Evolutionary conservation across 2,329 filamentous ascomycete species (phyloP).

Genomic region (Ilyonectria robusta): DNA sequence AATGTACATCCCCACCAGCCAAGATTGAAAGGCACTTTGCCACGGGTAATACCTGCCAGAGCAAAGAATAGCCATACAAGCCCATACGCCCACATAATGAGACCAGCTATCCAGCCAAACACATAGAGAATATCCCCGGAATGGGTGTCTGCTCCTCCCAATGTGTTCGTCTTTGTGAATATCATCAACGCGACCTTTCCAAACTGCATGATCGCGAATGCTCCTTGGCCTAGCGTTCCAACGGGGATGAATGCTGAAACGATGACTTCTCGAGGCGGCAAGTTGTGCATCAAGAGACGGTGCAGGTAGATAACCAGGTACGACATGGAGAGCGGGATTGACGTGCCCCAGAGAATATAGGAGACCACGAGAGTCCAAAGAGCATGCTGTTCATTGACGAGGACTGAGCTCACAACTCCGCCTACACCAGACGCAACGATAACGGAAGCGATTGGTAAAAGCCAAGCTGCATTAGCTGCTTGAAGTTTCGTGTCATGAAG

Average conservation of each 20-base stretch:
- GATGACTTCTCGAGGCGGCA: constrained; percentile 72
- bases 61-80: constrained; percentile 54
- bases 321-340: constrained; percentile 64
- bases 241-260: constrained; percentile 75
- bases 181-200: constrained; percentile 56
- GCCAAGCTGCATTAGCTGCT: constrained; percentile 68
- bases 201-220: constrained; percentile 63
- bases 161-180: constrained; percentile 46
- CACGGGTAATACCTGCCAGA: constrained; percentile 46
- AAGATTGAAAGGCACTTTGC: constrained; percentile 54
- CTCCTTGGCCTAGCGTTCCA: constrained; percentile 74
- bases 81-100: constrained; percentile 54
- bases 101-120: constrained; percentile 58
- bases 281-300: constrained; percentile 70
- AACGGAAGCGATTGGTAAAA: constrained; percentile 73
- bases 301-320: constrained; percentile 74
- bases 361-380: constrained; percentile 69
- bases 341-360: constrained; percentile 75
- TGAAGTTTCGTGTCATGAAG: constrained; percentile 9
- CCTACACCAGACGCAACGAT: constrained; percentile 74
- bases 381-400: constrained; percentile 64
- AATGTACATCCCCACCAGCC: constrained; percentile 59
- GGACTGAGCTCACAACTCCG: constrained; percentile 67
- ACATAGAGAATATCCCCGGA: constrained; percentile 70
- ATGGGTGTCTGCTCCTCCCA: constrained; percentile 56